These are phyloP conservation scores for Fraxinus latifolia DNA, from an alignment of 305 asterid genomes.

Conservation along the genomic window DNA sequence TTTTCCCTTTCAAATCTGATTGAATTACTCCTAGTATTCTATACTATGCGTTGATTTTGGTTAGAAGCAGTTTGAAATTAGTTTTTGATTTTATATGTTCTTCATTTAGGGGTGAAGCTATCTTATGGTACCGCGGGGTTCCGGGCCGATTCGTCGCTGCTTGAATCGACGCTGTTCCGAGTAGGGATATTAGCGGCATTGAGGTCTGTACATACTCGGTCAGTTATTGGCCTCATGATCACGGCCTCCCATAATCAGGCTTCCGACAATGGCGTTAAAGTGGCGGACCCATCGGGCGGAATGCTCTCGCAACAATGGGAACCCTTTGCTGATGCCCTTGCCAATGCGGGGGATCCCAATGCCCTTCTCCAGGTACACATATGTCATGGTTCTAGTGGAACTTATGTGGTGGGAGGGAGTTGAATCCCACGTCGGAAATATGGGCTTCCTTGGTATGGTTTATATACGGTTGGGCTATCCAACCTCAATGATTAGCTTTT, in stretches of 20 bases:
- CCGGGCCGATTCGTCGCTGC: constrained; percentile 64
- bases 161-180: constrained; percentile 74
- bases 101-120: constrained; percentile 48
- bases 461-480: too few relatives aligned
- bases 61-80: neutral
- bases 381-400: neutral
- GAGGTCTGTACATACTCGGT: constrained; percentile 65
- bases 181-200: constrained; percentile 82
- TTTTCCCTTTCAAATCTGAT: neutral
- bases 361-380: constrained; percentile 58
- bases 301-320: constrained; percentile 95
- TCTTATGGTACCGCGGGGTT: constrained; percentile 92
- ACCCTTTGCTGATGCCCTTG: constrained; percentile 71
- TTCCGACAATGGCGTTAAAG: constrained; percentile 80
- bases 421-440: neutral
- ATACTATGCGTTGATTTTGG: neutral
- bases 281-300: constrained; percentile 83
- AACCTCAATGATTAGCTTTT: too few relatives aligned
- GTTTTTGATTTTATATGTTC: neutral
- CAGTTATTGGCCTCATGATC: constrained; percentile 76
- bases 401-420: neutral
- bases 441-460: too few relatives aligned
- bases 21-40: neutral
- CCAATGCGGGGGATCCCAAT: constrained; percentile 61
- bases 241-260: constrained; percentile 85